Base-by-base conservation (phyloP, 2,329 filamentous ascomycete genomes). In the Aspergillus sp. region DNA sequence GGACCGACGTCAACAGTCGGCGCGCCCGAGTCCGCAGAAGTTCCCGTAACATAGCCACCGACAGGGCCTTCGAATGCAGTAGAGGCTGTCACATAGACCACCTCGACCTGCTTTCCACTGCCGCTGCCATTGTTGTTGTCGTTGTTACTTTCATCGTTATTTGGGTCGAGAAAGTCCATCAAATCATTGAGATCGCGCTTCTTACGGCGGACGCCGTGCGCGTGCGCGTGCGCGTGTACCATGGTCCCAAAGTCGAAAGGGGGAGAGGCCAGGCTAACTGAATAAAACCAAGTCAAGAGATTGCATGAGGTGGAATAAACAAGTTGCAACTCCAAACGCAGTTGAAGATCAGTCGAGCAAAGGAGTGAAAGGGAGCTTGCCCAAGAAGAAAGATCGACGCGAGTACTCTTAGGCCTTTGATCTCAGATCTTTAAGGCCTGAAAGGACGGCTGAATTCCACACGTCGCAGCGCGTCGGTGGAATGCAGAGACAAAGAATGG, bases 21-120 rank as follows among this genome's bases (percentile, higher is more conserved):
- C 16, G 43, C 22, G 10, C 42, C 39, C 12, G 10, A 31, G 32
- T 19, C 35, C 24, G 25, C 35, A 12, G 8, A 38, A 28, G 6
- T 36, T 27, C 36, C 13, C 2, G 69, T 71, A 10, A 57, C 56
- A 44, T 66, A 71, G 37, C 67, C 67, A 34, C 57, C 68, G 38
- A 72, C 56, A 2, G 60, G 58, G 15, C 69, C 71, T 11, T 59
- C 54, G 42, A 74, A 76, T 24, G 72, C 74, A 33, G 67, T 60
- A 14, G 61, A 45, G 17, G 67, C 60, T 0, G 72, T 75, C 28
- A 72, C 61, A 49, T 74, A 71, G 26, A 75, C 61, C 25, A 70
- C 53, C 8, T 41, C 37, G 10, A 51, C 36, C 10, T 22, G 19
- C 10, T 22, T 22, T n/a, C n/a, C n/a, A 37, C 37, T 29, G 19